A percentile compares a stretch with the other conserved stretches of the same genome.
Evolutionary conservation across 2,329 filamentous ascomycete genomes (phyloP).

Genomic region (Hymenoscyphus fraxineus): DNA sequence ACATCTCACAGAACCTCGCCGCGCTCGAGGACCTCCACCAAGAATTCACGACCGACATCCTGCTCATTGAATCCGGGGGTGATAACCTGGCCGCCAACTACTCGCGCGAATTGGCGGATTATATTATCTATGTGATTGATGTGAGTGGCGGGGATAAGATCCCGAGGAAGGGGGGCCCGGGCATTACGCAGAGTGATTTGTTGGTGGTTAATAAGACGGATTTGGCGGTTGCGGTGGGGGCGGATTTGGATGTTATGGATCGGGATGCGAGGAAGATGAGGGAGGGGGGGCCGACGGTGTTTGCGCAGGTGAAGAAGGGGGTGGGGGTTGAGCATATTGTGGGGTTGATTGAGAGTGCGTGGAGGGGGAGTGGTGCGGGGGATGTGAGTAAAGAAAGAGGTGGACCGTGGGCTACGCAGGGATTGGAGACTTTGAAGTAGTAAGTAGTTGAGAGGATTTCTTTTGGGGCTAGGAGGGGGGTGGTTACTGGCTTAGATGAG

Average conservation of each 20-base stretch:
- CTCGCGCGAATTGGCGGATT: constrained; percentile 89
- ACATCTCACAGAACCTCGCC: constrained; percentile 90
- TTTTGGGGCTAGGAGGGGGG: background rate
- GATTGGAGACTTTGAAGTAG: constrained; percentile 45
- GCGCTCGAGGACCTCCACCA: constrained; percentile 85
- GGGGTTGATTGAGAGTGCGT: constrained; percentile 82
- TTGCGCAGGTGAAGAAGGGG: constrained; percentile 93
- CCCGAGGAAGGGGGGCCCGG: constrained; percentile 89
- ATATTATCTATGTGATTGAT: constrained; percentile 98
- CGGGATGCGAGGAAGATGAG: constrained; percentile 90
- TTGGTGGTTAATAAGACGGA: constrained; percentile 97
- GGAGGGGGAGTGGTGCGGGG: constrained; percentile 84
- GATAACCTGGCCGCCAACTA: constrained; percentile 98
- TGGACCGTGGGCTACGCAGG: constrained; percentile 55
- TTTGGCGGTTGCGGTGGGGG: constrained; percentile 82
- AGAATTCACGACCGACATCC: constrained; percentile 73
- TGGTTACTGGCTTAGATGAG: too few relatives aligned
- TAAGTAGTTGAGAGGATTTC: constrained; percentile 16
- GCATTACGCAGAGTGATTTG: constrained; percentile 93
- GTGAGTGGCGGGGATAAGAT: constrained; percentile 96
- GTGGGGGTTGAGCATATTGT: constrained; percentile 84
- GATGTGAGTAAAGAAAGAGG: constrained; percentile 51
- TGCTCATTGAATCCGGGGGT: constrained; percentile 92
- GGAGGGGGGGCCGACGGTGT: constrained; percentile 91
- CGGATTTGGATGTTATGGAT: constrained; percentile 91